A percentile compares a stretch with the other conserved stretches of the same genome.
Conservation (phyloP, 1,284 basidiomycete species). For the Pseudozyma pruni region DNA sequence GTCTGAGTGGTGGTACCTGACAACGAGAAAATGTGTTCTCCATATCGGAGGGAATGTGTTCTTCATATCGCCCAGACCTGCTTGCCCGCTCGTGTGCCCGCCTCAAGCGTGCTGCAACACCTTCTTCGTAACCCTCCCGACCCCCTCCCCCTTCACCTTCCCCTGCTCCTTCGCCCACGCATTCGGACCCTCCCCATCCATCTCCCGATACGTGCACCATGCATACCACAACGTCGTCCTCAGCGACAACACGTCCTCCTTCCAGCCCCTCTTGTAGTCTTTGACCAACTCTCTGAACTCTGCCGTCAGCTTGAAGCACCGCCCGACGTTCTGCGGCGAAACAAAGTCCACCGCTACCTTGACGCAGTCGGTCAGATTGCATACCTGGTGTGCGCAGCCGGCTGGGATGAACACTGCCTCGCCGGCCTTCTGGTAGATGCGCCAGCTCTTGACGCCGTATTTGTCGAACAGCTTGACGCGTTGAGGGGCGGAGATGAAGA, state of each 20-base stretch:
- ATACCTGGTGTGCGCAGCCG: constrained; percentile 91
- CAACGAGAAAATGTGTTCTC: too few species aligned
- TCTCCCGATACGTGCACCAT: constrained; percentile 71
- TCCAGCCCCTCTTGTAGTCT: constrained; percentile 78
- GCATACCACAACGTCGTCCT: constrained; percentile 89
- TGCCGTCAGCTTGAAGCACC: constrained; percentile 82
- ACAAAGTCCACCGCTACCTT: constrained; percentile 98
- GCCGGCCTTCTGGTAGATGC: constrained; percentile 89
- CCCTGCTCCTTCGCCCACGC: constrained; percentile 20
- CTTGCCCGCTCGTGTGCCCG: too few species aligned
- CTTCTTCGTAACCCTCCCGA: constrained; percentile 9
- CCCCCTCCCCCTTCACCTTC: neutral
- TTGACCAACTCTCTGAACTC: constrained; percentile 91
- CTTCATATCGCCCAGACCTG: too few species aligned
- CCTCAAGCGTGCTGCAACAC: constrained; percentile 17
- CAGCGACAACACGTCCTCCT: constrained; percentile 91
- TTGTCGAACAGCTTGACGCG: constrained; percentile 77
- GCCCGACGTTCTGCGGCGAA: constrained; percentile 86
- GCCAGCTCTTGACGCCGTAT: constrained; percentile 79
- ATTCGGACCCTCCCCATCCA: constrained; percentile 28
- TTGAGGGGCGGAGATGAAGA: constrained; percentile 81
- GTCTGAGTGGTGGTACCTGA: too few species aligned
- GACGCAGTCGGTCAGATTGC: constrained; percentile 88
- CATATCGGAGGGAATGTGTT: too few species aligned
- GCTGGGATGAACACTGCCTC: constrained; percentile 95